Evolutionary conservation across 352 stramenopile species (phyloP), one percentile per base, ranked within the genome.

Genomic region (Phytophthora pistaciae): DNA sequence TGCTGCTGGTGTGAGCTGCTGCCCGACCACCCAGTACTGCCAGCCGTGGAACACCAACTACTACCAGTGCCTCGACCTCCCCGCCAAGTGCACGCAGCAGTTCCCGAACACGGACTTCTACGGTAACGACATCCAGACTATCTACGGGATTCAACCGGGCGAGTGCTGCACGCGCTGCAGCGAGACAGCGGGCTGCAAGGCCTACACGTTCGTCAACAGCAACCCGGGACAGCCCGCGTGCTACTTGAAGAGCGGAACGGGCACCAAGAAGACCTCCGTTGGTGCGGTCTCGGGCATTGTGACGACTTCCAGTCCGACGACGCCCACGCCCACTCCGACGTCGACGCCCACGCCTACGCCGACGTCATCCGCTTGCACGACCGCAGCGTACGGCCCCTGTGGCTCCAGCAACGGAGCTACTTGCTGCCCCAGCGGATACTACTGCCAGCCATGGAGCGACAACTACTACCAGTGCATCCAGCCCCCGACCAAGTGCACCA

Each of bases 371-470:
- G 67, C 55, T 0, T 80, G 73, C 38, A 62, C 48, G 18, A 75
- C 68, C 33, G 42, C 57, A 11, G 48, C 54, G 1, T 71, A 63
- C 36, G 66, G 52, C 14, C 18, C 59, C 2, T 83, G 74, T 61
- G 79, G 79, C 33, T 75, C 25, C 25, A 78, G 68, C 36, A 54
- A 18, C 13, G 72, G 75, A 25, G 65, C 66, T 7, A 74, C 56
- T 0, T 84, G 79, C 60, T 84, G 79, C 31, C 71, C 77, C 21
- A 64, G 36, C 8, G 69, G 69, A 0, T 74, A 62, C 53, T 86
- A 88, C 58, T 86, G 78, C 65, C 76, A 84, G 38, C 80, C 80
- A 4, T 88, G 77, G 80, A 79, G 68, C 62, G 46, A 64, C 29
- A 70, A 59, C 27, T 81, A 64, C 31, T 86, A 81, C 66, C 79